Evolutionary conservation across 768 basidiomycete species (phyloP).

Genomic region (Pleurotus giganteus): DNA sequence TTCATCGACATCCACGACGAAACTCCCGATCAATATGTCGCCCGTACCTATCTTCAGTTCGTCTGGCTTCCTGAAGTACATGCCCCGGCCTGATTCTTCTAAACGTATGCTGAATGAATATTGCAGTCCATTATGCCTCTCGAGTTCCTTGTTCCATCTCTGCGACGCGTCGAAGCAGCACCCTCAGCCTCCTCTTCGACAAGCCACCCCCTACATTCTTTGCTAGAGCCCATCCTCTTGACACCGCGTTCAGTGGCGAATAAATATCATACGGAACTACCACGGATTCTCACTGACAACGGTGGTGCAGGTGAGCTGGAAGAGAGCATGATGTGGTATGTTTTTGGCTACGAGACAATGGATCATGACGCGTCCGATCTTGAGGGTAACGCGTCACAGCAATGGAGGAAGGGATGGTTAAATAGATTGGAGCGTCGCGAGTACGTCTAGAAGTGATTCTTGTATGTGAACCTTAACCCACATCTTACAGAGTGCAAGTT

Average conservation of each 20-base stretch:
- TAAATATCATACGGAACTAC: conserved; percentile 68
- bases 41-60: conserved; percentile 29
- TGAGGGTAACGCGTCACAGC: conserved; percentile 21
- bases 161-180: conserved; percentile 54
- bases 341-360: conserved; percentile 58
- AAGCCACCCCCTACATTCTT: conserved; percentile 54
- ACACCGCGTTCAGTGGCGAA: conserved; percentile 49
- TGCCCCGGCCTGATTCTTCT: conserved; percentile 9
- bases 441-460: conserved; percentile 29
- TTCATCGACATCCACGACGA: conserved; percentile 42
- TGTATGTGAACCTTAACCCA: neutral
- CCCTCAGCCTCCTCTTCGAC: conserved; percentile 26
- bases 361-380: conserved; percentile 23
- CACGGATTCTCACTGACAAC: conserved; percentile 54
- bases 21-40: conserved; percentile 54
- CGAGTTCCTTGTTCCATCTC: conserved; percentile 48
- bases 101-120: conserved; percentile 3
- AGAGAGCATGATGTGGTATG: conserved; percentile 78
- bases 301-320: conserved; percentile 64
- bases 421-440: conserved; percentile 69
- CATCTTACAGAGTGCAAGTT: conserved; percentile 55
- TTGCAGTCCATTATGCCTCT: conserved; percentile 73
- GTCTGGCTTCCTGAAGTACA: conserved; percentile 76
- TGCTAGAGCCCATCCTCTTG: conserved; percentile 62
- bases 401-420: conserved; percentile 56